Evolutionary conservation across 371 early-diverging fungal genomes (phyloP).

Genomic region (Mucor mucedo): DNA sequence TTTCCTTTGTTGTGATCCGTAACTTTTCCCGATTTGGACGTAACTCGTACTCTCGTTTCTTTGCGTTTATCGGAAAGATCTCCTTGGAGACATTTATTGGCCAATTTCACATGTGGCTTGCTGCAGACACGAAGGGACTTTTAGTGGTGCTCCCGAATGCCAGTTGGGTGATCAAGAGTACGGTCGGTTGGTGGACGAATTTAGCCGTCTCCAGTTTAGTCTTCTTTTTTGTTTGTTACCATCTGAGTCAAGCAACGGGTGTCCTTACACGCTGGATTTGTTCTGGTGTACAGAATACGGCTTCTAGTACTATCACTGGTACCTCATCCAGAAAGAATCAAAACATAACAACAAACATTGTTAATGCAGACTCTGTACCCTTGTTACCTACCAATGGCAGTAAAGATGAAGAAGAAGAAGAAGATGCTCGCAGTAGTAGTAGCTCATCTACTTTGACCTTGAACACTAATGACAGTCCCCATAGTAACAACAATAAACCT

Average conservation of each 20-base stretch:
- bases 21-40: constrained; percentile 63
- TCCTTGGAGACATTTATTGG: constrained; percentile 81
- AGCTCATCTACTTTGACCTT: too few relatives aligned
- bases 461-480: too few relatives aligned
- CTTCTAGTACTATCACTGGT: background rate
- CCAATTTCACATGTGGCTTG: constrained; percentile 82
- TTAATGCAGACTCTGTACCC: constrained; percentile 15
- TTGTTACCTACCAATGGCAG: constrained; percentile 24
- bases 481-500: background rate
- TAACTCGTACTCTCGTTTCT: constrained; percentile 57
- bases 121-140: constrained; percentile 73
- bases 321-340: background rate
- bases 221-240: constrained; percentile 62
- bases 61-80: constrained; percentile 65
- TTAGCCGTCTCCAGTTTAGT: constrained; percentile 52
- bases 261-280: constrained; percentile 49
- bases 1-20: constrained; percentile 70
- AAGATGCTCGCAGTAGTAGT: too few relatives aligned
- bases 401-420: background rate
- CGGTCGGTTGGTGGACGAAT: constrained; percentile 64
- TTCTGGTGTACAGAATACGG: background rate
- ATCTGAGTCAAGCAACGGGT: constrained; percentile 59
- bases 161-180: constrained; percentile 27
- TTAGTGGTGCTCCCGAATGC: constrained; percentile 49
- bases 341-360: background rate